phyloP scores from a whole-genome alignment of 1,284 basidiomycete genomes.

The Tylopilus sp. region DNA sequence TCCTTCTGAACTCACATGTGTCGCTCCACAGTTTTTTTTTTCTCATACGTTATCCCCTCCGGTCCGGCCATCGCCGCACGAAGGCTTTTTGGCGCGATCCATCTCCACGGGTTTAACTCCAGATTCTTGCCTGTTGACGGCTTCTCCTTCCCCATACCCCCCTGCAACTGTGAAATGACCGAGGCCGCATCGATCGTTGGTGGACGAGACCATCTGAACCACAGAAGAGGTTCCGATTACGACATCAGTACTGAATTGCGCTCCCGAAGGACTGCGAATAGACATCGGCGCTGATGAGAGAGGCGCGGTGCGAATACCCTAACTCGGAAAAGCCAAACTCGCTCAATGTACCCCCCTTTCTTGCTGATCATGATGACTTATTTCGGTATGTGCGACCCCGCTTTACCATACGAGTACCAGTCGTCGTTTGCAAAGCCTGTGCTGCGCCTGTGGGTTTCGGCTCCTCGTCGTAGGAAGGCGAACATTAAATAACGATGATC shows the following conservation, averaged over 20 bases:
- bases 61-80: background rate
- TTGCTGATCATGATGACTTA: background rate
- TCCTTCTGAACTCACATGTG: background rate
- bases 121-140: background rate
- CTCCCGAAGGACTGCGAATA: background rate
- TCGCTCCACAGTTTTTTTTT: background rate
- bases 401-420: background rate
- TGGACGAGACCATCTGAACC: background rate
- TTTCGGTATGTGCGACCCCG: background rate
- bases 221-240: background rate
- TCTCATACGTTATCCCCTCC: background rate
- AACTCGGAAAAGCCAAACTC: no score
- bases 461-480: background rate
- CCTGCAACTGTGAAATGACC: background rate
- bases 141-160: background rate
- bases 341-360: no score
- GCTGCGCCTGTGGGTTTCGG: no score
- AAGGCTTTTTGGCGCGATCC: background rate
- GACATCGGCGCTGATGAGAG: constrained; percentile 6
- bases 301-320: no score
- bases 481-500: background rate
- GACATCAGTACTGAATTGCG: background rate
- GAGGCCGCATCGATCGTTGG: background rate
- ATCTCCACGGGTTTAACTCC: background rate
- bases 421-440: background rate